These are phyloP conservation scores for Alternaria longipes DNA, from an alignment of 2,329 filamentous ascomycete genomes.

Conservation along the genomic window DNA sequence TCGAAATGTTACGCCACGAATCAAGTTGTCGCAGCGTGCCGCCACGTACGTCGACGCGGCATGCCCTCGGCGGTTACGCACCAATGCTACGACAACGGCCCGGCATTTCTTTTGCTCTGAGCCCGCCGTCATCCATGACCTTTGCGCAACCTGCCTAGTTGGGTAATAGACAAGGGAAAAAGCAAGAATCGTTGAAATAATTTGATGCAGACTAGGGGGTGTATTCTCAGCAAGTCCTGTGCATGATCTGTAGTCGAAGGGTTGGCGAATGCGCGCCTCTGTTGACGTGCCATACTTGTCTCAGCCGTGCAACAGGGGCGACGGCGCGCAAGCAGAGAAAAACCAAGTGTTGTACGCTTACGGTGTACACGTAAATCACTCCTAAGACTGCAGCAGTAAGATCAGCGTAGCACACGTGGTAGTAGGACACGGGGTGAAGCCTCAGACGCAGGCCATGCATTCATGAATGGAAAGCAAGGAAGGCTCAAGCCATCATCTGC, in stretches of 20 bases:
- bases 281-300: not conserved
- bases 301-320: not conserved
- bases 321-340: not conserved
- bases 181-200: not conserved
- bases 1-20: not conserved
- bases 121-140: constrained; percentile 23
- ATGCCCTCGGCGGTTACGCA: constrained; percentile 10
- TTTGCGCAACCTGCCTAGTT: constrained; percentile 13
- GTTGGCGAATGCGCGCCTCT: not conserved
- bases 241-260: too few relatives aligned
- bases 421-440: not conserved
- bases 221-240: not conserved
- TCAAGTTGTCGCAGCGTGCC: constrained; percentile 5
- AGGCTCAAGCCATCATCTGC: constrained; percentile 2
- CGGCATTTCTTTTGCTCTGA: constrained; percentile 19
- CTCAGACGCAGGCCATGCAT: not conserved
- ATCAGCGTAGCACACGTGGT: not conserved
- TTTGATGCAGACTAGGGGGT: not conserved
- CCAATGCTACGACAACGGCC: constrained; percentile 16
- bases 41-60: constrained; percentile 16
- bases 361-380: not conserved
- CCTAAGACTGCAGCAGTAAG: not conserved
- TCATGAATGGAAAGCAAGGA: not conserved
- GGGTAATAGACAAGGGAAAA: not conserved
- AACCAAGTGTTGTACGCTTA: not conserved